Conservation (phyloP, 2,329 filamentous ascomycete species). For the Cryphonectria carpinicola region DNA sequence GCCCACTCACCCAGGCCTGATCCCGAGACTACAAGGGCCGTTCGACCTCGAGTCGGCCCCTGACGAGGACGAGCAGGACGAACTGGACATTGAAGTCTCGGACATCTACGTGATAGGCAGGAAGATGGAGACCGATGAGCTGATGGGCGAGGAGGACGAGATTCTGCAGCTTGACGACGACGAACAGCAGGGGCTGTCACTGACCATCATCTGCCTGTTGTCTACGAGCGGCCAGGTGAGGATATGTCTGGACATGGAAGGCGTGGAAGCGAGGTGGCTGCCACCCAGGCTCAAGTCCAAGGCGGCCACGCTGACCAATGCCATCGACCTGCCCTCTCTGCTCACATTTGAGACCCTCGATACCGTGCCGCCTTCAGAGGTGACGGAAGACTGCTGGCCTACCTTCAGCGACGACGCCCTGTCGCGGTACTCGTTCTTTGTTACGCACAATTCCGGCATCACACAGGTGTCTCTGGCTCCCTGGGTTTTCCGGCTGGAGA, state of each 20-base stretch:
- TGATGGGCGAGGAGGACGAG: constrained; percentile 69
- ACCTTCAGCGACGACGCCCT: constrained; percentile 64
- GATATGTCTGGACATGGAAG: constrained; percentile 64
- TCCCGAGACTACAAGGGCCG: constrained; percentile 65
- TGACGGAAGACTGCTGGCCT: constrained; percentile 62
- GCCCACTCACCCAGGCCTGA: constrained; percentile 59
- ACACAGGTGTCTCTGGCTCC: constrained; percentile 62
- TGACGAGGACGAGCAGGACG: constrained; percentile 57
- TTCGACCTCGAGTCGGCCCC: constrained; percentile 61
- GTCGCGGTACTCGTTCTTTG: constrained; percentile 65
- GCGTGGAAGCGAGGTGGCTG: constrained; percentile 69
- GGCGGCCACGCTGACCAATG: constrained; percentile 44
- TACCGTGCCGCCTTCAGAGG: constrained; percentile 58
- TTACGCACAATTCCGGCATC: constrained; percentile 64
- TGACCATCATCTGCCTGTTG: constrained; percentile 62
- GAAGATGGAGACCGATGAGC: constrained; percentile 61
- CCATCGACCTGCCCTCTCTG: constrained; percentile 50
- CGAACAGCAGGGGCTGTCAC: constrained; percentile 63
- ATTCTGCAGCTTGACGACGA: constrained; percentile 60
- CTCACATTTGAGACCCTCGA: constrained; percentile 67
- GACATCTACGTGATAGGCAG: constrained; percentile 67
- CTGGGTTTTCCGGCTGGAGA: constrained; percentile 68
- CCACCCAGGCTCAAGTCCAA: constrained; percentile 59
- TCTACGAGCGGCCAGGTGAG: constrained; percentile 64
- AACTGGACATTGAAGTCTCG: constrained; percentile 59